Evolutionary conservation across 495 filamentous ascomycete species (phyloP).

Genomic region (Monascus purpureus): DNA sequence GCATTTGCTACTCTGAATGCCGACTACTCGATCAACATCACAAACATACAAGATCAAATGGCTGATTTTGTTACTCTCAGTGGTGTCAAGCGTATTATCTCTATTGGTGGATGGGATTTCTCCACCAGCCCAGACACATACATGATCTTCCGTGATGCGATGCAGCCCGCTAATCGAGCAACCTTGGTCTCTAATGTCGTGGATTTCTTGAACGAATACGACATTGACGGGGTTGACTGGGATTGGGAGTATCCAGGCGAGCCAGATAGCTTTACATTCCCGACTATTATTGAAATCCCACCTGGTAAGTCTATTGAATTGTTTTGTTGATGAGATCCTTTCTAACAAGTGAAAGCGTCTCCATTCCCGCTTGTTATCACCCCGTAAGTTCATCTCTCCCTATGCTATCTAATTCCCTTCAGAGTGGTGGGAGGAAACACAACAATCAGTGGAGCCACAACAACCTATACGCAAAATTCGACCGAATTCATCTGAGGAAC

Average conservation of each 20-base stretch:
- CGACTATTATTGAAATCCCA: too few relatives aligned
- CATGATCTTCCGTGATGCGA: slow-evolving; percentile 24
- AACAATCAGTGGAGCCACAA: too few relatives aligned
- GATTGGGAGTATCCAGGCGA: slow-evolving; percentile 32
- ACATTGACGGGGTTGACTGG: slow-evolving; percentile 26
- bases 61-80: slow-evolving; percentile 10
- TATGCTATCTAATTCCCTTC: too few relatives aligned
- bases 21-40: slow-evolving; percentile 14
- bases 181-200: slow-evolving; percentile 21
- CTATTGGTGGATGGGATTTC: slow-evolving; percentile 36
- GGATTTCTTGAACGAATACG: slow-evolving; percentile 16
- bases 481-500: too few relatives aligned
- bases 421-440: too few relatives aligned
- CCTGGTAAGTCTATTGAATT: too few relatives aligned
- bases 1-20: slow-evolving; percentile 24
- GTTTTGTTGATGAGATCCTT: too few relatives aligned
- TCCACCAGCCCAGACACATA: slow-evolving; percentile 21
- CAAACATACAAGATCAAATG: slow-evolving; percentile 9
- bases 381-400: too few relatives aligned
- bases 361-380: too few relatives aligned
- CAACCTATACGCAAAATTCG: too few relatives aligned
- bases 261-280: too few relatives aligned
- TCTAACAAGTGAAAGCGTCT: too few relatives aligned
- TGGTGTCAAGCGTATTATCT: slow-evolving; percentile 22
- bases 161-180: slow-evolving; percentile 16